Base-by-base conservation (phyloP, 208 protist species). In the Trypanosomatidae sp. region DNA sequence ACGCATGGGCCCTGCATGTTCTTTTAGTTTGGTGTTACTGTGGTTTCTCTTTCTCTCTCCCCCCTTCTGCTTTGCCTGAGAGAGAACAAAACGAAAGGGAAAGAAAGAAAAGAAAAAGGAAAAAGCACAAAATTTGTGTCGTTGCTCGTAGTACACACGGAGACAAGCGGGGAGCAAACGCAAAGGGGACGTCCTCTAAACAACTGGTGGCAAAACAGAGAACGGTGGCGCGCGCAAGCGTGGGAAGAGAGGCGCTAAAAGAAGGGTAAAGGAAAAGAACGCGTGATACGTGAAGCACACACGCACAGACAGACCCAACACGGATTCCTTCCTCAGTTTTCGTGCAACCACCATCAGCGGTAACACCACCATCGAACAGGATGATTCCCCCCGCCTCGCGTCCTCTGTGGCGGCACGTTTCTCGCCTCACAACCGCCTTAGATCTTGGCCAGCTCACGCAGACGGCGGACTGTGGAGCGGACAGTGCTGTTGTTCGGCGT, bases 381-480 rank as follows among this genome's bases (percentile, higher is more conserved):
- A 53, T 68, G 33, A 47, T 44, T 25, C 60, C 39, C 39, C 5
- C 6, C 15, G 30, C n/a, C 39, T 25, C 60, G 60, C 5, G 60
- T 46, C 10, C 39, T 44, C 36, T 25, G 39, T 17, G 22, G 22
- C 13, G 10, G 60, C 60, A 46, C n/a, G 60, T 44, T 65, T 44
- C 39, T 65, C 19, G 60, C 15, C 60, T 6, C 44, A 41, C 12
- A 68, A 3, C 13, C 28, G 15, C 69, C 49, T 83, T 82, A 88
- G 74, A 87, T 81, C 85, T 91, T 91, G 79, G 90, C 79, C 46
- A 99, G 88, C 79, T 99, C 98, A 71, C 99, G 96, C 43, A 99
- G 90, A 89, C 99, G 99, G 86, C 99, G 98, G 68, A 99, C 98
- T 10, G 98, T 99, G 62, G 93, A 98, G 80, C 98, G 93, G 69